Evolutionary conservation across 768 basidiomycete species (phyloP), one percentile per base, ranked within the genome.

Genomic region (Lentinus brumalis): DNA sequence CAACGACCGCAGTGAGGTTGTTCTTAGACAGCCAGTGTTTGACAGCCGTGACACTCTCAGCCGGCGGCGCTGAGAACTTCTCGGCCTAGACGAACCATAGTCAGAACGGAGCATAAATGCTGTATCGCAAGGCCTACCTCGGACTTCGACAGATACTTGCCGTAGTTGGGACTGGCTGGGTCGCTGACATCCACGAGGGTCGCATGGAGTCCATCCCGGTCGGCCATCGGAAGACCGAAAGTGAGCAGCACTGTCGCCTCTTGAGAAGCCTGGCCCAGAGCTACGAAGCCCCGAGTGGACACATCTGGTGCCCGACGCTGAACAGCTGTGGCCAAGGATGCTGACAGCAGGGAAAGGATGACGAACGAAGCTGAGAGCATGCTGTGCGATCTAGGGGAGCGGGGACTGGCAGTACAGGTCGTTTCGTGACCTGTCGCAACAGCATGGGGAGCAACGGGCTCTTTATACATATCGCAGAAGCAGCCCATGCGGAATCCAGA

Each of bases 141-240:
- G 39, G 70, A 71, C 62, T 69, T 73, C 16, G 67, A 70, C 38
- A 76, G 67, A 59, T 72, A 69, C 45, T 74, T 62, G 12, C 73
- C 70, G 63, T 73, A 75, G 26, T 59, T 57, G 14, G 66, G 46
- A 61, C 70, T 75, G 21, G 44, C 55, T 0, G 76, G 76, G n/a
- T 64, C 61, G 56, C 70, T 71, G 41, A 72, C 72, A 39, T 67
- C 69, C 58, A 71, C 61, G 12, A 77, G 59, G 21, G 70, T 70
- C 32, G 57, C 66, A 64, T 74, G 67, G 42, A 77, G 68, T 2
- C 73, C 76, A 38, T 63, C 65, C 50, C 69, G 62, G 62, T 76
- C 53, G 50, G 60, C 70, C 59, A 71, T 70, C 11, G 65, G 68
- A 42, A 77, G 67, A 41, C 69, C 73, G 53, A 77, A 70, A 57